Evolutionary conservation across 176 grass and related monocot species (phyloP).

Genomic region (Oryza meyeriana): DNA sequence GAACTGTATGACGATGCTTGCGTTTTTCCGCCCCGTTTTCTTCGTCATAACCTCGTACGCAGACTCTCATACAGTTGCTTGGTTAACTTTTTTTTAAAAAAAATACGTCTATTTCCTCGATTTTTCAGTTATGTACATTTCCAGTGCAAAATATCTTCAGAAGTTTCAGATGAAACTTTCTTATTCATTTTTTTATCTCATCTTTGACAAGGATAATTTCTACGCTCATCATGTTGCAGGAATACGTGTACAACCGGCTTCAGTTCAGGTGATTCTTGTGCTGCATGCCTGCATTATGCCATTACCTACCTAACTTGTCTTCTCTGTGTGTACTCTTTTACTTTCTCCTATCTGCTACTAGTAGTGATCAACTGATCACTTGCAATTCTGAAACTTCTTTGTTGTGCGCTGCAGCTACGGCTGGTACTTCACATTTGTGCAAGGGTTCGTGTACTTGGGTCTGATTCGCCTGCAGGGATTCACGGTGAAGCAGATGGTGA

Average conservation of each 20-base stretch:
- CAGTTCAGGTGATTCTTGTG: conserved; percentile 61
- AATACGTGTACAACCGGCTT: conserved; percentile 94
- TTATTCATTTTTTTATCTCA: neutral
- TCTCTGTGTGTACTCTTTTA: neutral
- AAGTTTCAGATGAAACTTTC: neutral
- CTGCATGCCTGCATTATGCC: too few species aligned
- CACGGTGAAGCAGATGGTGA: conserved; percentile 82
- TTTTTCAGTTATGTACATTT: neutral
- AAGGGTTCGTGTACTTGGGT: conserved; percentile 77
- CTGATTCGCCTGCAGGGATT: conserved; percentile 80
- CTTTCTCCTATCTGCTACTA: neutral
- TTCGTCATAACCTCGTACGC: neutral
- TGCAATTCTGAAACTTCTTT: neutral
- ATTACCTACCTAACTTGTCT: neutral
- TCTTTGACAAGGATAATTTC: neutral
- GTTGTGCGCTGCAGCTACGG: conserved; percentile 48
- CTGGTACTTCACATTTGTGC: conserved; percentile 98
- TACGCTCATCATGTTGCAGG: conserved; percentile 38
- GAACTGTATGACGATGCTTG: neutral
- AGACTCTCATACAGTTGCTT: neutral
- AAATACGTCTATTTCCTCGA: neutral
- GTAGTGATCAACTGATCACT: too few species aligned
- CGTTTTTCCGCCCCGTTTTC: neutral
- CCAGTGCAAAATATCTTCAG: neutral
- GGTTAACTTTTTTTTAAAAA: neutral